phyloP scores from a whole-genome alignment of 129 eudicot genomes.

The Scalesia atractyloides region DNA sequence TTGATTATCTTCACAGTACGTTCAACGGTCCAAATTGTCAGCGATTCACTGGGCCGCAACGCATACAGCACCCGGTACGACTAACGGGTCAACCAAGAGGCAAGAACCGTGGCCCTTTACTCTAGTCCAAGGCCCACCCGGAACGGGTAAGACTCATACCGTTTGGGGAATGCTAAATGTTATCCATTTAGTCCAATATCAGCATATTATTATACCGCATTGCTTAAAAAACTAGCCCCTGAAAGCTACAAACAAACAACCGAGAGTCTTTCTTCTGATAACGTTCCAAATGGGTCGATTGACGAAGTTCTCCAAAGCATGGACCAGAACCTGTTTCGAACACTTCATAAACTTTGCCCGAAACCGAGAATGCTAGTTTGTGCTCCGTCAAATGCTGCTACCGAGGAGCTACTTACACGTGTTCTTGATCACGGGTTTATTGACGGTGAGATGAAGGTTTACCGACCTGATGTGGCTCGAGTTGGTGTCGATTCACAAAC shows the following conservation, averaged over 20 bases:
- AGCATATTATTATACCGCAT: conserved; percentile 88
- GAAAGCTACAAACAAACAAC: conserved; percentile 93
- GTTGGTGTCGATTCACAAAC: conserved; percentile 99
- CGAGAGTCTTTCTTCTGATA: conserved; percentile 57
- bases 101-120: conserved; percentile 99
- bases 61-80: conserved; percentile 95
- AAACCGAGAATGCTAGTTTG: conserved; percentile 99
- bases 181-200: conserved; percentile 94
- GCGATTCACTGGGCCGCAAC: conserved; percentile 99
- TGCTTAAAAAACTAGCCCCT: conserved; percentile 93
- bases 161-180: conserved; percentile 99
- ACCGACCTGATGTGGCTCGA: conserved; percentile 97
- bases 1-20: conserved; percentile 69
- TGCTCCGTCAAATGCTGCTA: conserved; percentile 99
- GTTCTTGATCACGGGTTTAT: conserved; percentile 98
- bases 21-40: conserved; percentile 79
- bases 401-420: conserved; percentile 92
- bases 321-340: conserved; percentile 93
- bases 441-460: conserved; percentile 97
- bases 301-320: conserved; percentile 95
- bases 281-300: conserved; percentile 71
- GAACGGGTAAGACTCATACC: conserved; percentile 96
- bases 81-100: conserved; percentile 64
- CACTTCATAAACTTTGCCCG: conserved; percentile 95
- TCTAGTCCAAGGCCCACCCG: conserved; percentile 98